Evolutionary conservation across 805 yeast species (phyloP).

Genomic region (Wickerhamomyces strasburgensis): DNA sequence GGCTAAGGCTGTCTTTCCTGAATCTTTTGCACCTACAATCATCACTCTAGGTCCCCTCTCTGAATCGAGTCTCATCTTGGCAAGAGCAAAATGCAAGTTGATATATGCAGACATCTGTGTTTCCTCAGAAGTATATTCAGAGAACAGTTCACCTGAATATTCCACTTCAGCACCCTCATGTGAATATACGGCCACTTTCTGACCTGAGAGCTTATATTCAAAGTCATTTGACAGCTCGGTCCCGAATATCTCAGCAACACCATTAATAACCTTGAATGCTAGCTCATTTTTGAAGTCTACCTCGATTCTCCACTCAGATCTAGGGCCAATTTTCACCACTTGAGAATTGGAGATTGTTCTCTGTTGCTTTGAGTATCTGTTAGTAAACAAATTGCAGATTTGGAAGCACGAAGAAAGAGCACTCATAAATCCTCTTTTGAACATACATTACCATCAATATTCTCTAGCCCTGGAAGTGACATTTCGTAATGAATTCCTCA

Average conservation of each 20-base stretch:
- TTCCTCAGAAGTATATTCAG: slow-evolving; percentile 68
- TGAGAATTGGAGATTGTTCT: slow-evolving; percentile 1
- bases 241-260: slow-evolving; percentile 88
- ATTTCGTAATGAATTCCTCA: too few relatives aligned
- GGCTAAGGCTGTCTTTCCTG: slow-evolving; percentile 76
- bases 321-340: slow-evolving; percentile 24
- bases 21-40: slow-evolving; percentile 62
- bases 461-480: slow-evolving; percentile 16
- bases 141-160: slow-evolving; percentile 35
- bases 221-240: slow-evolving; percentile 79
- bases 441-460: slow-evolving; percentile 5
- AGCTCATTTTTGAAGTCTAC: slow-evolving; percentile 48
- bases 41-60: slow-evolving; percentile 44
- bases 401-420: too few relatives aligned
- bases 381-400: too few relatives aligned
- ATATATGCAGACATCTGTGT: slow-evolving; percentile 59
- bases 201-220: slow-evolving; percentile 52
- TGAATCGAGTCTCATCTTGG: slow-evolving; percentile 38
- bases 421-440: too few relatives aligned
- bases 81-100: slow-evolving; percentile 73
- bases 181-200: slow-evolving; percentile 51
- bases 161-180: slow-evolving; percentile 59
- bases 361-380: slow-evolving; percentile 2
- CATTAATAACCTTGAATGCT: slow-evolving; percentile 49
- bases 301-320: slow-evolving; percentile 75